A percentile compares a stretch with the other conserved stretches of the same genome.
These are phyloP conservation scores for Cyberlindnera samutprakarnensis DNA, from an alignment of 805 yeast species.

Conservation along the genomic window DNA sequence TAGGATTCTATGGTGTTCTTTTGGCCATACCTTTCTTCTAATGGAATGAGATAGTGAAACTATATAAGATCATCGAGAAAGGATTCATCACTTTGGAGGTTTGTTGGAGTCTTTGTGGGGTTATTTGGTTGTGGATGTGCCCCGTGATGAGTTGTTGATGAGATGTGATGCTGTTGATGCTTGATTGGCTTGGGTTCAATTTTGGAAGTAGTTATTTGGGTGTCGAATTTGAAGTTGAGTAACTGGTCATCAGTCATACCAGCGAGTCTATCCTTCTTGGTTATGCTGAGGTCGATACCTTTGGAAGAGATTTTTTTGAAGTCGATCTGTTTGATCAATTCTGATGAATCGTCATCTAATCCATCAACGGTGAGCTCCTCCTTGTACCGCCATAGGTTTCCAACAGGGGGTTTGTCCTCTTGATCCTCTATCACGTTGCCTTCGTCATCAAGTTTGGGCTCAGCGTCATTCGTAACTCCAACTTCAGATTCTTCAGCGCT, in stretches of 20 bases:
- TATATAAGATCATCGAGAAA: slow-evolving; percentile 18
- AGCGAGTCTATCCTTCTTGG: slow-evolving; percentile 1
- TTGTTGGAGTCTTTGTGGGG: slow-evolving; percentile 10
- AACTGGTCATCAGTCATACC: slow-evolving; percentile 10
- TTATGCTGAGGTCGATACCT: slow-evolving; percentile 7
- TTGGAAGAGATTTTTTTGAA: slow-evolving; percentile 11
- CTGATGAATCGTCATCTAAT: slow-evolving; percentile 10
- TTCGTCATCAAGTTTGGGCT: slow-evolving; percentile 9
- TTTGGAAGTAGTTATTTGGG: no score
- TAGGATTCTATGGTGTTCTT: no score
- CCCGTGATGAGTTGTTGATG: no score
- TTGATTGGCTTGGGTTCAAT: no score
- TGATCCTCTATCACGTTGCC: slow-evolving; percentile 9
- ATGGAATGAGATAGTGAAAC: no score
- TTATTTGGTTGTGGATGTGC: no score
- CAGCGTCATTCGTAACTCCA: slow-evolving; percentile 3
- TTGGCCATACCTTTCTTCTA: no score
- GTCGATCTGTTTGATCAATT: slow-evolving; percentile 12
- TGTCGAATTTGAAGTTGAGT: slow-evolving; percentile 1
- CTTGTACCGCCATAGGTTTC: slow-evolving; percentile 17
- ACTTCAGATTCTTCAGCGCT: neutral
- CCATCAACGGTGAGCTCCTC: slow-evolving; percentile 18
- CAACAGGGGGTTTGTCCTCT: slow-evolving; percentile 5
- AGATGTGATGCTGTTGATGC: no score
- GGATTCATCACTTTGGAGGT: slow-evolving; percentile 15